These are phyloP conservation scores for Lasiodiplodia hormozganensis DNA, from an alignment of 2,329 filamentous ascomycete species.

Conservation along the genomic window DNA sequence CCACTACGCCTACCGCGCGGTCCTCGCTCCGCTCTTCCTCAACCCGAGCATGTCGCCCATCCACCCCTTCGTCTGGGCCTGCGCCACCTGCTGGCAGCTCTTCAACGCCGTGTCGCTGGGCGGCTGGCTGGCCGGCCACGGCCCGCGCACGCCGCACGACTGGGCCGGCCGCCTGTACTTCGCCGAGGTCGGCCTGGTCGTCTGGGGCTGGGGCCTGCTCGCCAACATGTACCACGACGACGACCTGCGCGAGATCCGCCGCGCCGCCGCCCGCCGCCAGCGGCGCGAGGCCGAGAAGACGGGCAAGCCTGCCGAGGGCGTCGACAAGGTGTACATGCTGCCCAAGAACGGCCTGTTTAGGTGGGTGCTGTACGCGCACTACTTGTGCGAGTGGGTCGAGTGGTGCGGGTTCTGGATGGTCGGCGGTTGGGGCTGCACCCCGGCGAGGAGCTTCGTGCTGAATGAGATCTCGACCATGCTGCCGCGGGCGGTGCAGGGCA, in stretches of 20 bases:
- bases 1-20: slow-evolving; percentile 90
- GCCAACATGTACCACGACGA: slow-evolving; percentile 91
- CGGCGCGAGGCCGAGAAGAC: slow-evolving; percentile 55
- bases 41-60: slow-evolving; percentile 95
- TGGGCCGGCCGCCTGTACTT: slow-evolving; percentile 55
- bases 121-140: slow-evolving; percentile 83
- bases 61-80: slow-evolving; percentile 70
- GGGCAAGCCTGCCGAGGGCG: slow-evolving; percentile 56
- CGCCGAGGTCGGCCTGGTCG: slow-evolving; percentile 68
- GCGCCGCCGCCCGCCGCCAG: slow-evolving; percentile 69
- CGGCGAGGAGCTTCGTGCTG: slow-evolving; percentile 80
- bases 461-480: slow-evolving; percentile 93
- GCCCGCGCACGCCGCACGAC: slow-evolving; percentile 65
- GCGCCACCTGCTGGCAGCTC: slow-evolving; percentile 77
- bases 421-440: slow-evolving; percentile 68
- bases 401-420: slow-evolving; percentile 90
- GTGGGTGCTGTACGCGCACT: slow-evolving; percentile 88
- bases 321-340: slow-evolving; percentile 86
- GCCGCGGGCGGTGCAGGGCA: slow-evolving; percentile 80
- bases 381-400: slow-evolving; percentile 96
- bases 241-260: slow-evolving; percentile 83
- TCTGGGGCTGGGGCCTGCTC: slow-evolving; percentile 79
- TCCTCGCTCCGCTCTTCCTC: slow-evolving; percentile 77
- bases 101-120: slow-evolving; percentile 80
- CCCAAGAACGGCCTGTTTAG: slow-evolving; percentile 84